phyloP scores from a whole-genome alignment of 352 stramenopile genomes.

The Pythium phragmiticola region DNA sequence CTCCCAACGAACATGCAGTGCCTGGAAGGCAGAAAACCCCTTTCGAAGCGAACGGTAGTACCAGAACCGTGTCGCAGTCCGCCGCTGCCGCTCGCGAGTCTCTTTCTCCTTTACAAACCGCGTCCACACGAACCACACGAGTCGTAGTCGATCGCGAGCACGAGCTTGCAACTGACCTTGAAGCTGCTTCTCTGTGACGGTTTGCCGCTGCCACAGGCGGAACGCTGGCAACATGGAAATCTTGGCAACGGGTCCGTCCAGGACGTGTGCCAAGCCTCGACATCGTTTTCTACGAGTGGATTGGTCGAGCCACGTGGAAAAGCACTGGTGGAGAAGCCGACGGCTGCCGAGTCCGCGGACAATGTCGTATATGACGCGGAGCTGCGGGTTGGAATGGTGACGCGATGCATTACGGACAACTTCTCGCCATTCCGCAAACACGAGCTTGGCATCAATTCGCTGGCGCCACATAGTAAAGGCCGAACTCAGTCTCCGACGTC shows the following conservation, averaged over 20 bases:
- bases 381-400: neutral
- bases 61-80: constrained; percentile 19
- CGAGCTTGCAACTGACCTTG: neutral
- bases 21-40: constrained; percentile 11
- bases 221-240: constrained; percentile 3
- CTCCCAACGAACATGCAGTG: neutral
- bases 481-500: constrained; percentile 4
- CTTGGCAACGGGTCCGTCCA: constrained; percentile 13
- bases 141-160: neutral
- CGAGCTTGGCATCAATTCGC: constrained; percentile 20
- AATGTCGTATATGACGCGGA: constrained; percentile 8
- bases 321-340: constrained; percentile 8
- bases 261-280: constrained; percentile 1
- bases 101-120: constrained; percentile 13
- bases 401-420: neutral
- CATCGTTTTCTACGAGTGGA: neutral
- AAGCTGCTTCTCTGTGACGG: neutral
- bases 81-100: constrained; percentile 1
- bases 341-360: neutral
- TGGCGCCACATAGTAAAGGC: constrained; percentile 24
- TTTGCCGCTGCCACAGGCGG: constrained; percentile 3
- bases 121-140: constrained; percentile 20
- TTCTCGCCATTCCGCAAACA: constrained; percentile 22
- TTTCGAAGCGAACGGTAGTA: constrained; percentile 19
- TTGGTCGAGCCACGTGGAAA: constrained; percentile 18